phyloP scores from a whole-genome alignment of 768 basidiomycete species.

The Clitopilus passeckerianus region DNA sequence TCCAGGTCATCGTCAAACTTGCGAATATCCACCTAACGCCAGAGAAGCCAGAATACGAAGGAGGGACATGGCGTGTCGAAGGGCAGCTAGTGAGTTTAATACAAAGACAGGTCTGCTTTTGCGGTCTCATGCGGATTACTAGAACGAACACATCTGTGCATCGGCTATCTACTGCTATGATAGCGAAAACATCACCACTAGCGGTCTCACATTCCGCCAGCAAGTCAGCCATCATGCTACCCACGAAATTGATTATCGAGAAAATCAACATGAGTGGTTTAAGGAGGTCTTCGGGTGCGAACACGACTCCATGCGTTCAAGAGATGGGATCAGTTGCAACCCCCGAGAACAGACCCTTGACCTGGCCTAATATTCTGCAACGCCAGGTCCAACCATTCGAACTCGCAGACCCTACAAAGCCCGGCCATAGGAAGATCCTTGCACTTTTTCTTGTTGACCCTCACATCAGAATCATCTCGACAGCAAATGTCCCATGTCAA shows the following conservation, averaged over 20 bases:
- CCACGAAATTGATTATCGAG: constrained; percentile 13
- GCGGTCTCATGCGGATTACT: neutral
- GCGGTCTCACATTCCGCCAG: constrained; percentile 23
- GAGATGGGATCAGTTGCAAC: constrained; percentile 28
- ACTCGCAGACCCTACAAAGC: constrained; percentile 26
- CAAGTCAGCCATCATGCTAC: constrained; percentile 2
- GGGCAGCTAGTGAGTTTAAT: constrained; percentile 15
- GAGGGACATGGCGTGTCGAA: constrained; percentile 34
- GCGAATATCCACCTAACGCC: constrained; percentile 27
- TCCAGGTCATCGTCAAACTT: constrained; percentile 27
- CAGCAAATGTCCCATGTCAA: constrained; percentile 5
- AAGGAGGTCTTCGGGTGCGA: constrained; percentile 18
- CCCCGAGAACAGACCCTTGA: constrained; percentile 27
- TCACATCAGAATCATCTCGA: constrained; percentile 6
- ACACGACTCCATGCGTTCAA: constrained; percentile 19
- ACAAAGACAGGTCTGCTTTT: neutral
- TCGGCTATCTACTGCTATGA: constrained; percentile 22
- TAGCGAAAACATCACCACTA: constrained; percentile 24
- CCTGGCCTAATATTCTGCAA: constrained; percentile 38
- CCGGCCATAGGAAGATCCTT: constrained; percentile 35
- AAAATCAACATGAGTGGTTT: constrained; percentile 23
- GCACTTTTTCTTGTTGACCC: constrained; percentile 23
- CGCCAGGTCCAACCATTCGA: constrained; percentile 33
- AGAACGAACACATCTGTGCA: constrained; percentile 22
- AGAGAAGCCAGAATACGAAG: constrained; percentile 27